phyloP scores from a whole-genome alignment of 1,139 yeast genomes.

The Geotrichum aggregatum region DNA sequence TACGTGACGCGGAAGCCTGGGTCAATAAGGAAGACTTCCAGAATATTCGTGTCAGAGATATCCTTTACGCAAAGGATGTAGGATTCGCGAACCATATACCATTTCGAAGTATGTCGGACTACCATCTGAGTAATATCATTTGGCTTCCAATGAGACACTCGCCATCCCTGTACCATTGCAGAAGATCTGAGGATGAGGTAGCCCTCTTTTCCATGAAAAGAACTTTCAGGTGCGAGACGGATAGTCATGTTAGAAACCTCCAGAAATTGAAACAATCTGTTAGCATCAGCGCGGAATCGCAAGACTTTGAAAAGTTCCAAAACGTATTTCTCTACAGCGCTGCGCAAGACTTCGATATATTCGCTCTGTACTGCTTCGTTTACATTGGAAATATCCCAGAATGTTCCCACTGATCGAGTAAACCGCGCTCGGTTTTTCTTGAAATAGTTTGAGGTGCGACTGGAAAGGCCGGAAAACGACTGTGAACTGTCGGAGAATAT shows the following conservation, averaged over 20 bases:
- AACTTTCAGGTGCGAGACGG: slow-evolving; percentile 74
- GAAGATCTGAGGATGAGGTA: slow-evolving; percentile 72
- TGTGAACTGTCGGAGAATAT: slow-evolving; percentile 12
- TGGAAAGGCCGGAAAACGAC: slow-evolving; percentile 15
- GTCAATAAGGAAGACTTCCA: slow-evolving; percentile 88
- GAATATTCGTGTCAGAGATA: slow-evolving; percentile 77
- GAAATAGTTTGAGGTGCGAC: slow-evolving; percentile 12
- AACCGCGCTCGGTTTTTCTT: slow-evolving; percentile 12
- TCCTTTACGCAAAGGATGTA: slow-evolving; percentile 83
- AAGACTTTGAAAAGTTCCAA: slow-evolving; percentile 55
- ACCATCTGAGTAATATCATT: slow-evolving; percentile 70
- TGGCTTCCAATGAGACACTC: slow-evolving; percentile 82
- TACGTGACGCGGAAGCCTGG: slow-evolving; percentile 52
- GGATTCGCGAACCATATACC: slow-evolving; percentile 84
- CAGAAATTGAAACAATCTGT: slow-evolving; percentile 75
- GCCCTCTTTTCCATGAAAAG: slow-evolving; percentile 87
- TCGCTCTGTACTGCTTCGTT: slow-evolving; percentile 25
- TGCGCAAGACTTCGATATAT: slow-evolving; percentile 39
- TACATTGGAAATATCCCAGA: slow-evolving; percentile 15
- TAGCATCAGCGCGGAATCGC: slow-evolving; percentile 74
- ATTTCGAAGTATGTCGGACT: slow-evolving; percentile 81
- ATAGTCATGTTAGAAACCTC: slow-evolving; percentile 88
- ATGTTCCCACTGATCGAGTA: slow-evolving; percentile 12
- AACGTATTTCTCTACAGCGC: slow-evolving; percentile 47
- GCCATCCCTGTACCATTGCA: slow-evolving; percentile 90